Percentiles rank a stretch among this genome's conserved stretches.
phyloP scores from a whole-genome alignment of 164 flowering plant species.

The Annona squamosa region DNA sequence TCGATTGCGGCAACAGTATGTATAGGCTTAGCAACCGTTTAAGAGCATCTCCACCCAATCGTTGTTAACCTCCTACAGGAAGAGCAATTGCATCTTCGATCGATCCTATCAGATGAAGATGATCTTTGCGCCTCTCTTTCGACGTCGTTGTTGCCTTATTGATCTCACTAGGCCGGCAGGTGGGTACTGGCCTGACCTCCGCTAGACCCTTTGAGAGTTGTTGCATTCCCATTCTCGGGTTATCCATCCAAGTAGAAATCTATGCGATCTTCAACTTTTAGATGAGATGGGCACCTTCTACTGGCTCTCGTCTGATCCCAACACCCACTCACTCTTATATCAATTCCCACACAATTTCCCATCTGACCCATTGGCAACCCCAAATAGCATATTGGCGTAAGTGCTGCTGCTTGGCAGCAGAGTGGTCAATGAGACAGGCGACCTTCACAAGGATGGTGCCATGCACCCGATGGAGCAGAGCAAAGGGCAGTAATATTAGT shows the following conservation, averaged over 20 bases:
- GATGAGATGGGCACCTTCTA: slow-evolving; percentile 50
- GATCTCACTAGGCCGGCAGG: slow-evolving; percentile 83
- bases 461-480: slow-evolving; percentile 64
- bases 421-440: slow-evolving; percentile 68
- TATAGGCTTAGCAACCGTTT: slow-evolving; percentile 66
- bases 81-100: slow-evolving; percentile 50
- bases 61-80: slow-evolving; percentile 60
- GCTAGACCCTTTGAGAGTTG: slow-evolving; percentile 75
- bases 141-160: slow-evolving; percentile 91
- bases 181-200: slow-evolving; percentile 64
- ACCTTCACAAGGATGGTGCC: slow-evolving; percentile 72
- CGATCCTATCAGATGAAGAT: slow-evolving; percentile 54
- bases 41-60: slow-evolving; percentile 86
- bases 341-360: slow-evolving; percentile 69
- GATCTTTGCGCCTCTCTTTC: slow-evolving; percentile 88
- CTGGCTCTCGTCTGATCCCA: slow-evolving; percentile 77
- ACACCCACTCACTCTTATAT: slow-evolving; percentile 83
- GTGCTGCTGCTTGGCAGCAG: slow-evolving; percentile 54
- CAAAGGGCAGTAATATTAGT: slow-evolving; percentile 19
- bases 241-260: slow-evolving; percentile 89
- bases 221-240: slow-evolving; percentile 51
- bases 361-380: slow-evolving; percentile 46
- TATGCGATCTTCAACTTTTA: slow-evolving; percentile 77
- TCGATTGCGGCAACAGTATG: slow-evolving; percentile 61
- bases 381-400: slow-evolving; percentile 81